Evolutionary conservation across 2,329 filamentous ascomycete genomes (phyloP).

Genomic region (Colletotrichum somersetense): DNA sequence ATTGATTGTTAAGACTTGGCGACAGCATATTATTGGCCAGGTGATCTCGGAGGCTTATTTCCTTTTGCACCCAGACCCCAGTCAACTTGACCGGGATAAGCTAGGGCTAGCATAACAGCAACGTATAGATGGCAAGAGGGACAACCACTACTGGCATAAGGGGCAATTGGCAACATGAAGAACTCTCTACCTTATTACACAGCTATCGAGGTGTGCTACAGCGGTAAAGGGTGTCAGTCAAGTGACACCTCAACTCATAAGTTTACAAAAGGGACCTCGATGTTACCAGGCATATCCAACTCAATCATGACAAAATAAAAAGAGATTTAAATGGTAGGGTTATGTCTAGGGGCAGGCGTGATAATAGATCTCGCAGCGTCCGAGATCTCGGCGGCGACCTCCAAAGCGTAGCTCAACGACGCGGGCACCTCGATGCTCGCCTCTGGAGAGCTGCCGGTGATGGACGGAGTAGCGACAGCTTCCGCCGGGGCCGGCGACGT

Average conservation of each 20-base stretch:
- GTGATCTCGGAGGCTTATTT: too few relatives aligned
- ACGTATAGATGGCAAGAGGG: too few relatives aligned
- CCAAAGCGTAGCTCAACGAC: not conserved
- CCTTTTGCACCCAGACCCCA: too few relatives aligned
- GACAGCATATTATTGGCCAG: not conserved
- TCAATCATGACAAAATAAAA: not conserved
- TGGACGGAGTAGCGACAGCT: conserved; percentile 3
- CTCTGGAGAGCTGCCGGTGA: not conserved
- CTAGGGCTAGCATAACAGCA: too few relatives aligned
- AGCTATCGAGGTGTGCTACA: too few relatives aligned
- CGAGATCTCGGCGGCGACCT: not conserved
- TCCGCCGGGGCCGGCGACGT: not conserved
- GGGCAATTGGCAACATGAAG: too few relatives aligned
- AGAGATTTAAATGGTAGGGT: not conserved
- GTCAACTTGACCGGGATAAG: too few relatives aligned
- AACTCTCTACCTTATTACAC: too few relatives aligned
- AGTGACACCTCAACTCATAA: conserved; percentile 1
- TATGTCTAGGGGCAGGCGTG: not conserved
- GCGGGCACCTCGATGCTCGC: not conserved
- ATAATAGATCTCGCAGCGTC: not conserved
- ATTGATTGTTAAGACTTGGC: not conserved
- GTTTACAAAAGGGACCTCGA: not conserved
- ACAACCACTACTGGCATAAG: too few relatives aligned
- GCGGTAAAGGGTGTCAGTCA: not conserved
- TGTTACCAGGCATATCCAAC: not conserved